Base-by-base conservation (phyloP, 306 rosid species). In the Prunus campanulata region DNA sequence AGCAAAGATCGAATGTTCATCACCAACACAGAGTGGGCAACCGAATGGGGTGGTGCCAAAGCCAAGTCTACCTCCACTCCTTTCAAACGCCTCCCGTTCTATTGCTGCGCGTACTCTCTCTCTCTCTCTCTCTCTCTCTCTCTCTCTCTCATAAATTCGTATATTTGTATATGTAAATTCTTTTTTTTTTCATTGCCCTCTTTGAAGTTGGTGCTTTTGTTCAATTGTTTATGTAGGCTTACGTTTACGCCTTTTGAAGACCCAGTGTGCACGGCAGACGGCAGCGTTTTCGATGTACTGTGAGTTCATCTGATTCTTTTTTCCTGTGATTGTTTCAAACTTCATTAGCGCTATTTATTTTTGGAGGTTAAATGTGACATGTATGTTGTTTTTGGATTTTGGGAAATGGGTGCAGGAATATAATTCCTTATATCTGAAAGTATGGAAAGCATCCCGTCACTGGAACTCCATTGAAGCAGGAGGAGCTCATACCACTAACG, bases 21-120 rank as follows among this genome's bases (percentile, higher is more conserved):
- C 55, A 95, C 99, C 49, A 92, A 87, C 78, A 95, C 99, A 18
- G 99, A 95, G 84, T 95, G 99, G 97, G 97, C 97, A 27, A 90
- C 97, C 11, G 99, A 95, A 77, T 95, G 97, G 97, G 99, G 97
- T 11, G 97, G 99, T 76, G 95, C 91, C 76, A 95, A 95, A 81
- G 70, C 97, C 86, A 92, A 92, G 80, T 81, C 88, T 2, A 80
- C 39, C 44, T 89, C 91, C 65, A 83, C 89, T 67, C 81, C 91
- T 8, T 95, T 95, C 91, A 95, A 95, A 76, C 92, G 99, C 50
- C 99, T 95, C 76, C 99, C 97, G 49, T 92, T 88, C 85, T 92
- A 92, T 80, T 95, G 97, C 89, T 95, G 99, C 98, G 81, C 98
- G 96, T 91, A 78, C 9, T 24, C 15, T 42, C 77, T 27, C 69